Conservation (phyloP, 176 grass and related monocot species). For the Elymus sibiricus region DNA sequence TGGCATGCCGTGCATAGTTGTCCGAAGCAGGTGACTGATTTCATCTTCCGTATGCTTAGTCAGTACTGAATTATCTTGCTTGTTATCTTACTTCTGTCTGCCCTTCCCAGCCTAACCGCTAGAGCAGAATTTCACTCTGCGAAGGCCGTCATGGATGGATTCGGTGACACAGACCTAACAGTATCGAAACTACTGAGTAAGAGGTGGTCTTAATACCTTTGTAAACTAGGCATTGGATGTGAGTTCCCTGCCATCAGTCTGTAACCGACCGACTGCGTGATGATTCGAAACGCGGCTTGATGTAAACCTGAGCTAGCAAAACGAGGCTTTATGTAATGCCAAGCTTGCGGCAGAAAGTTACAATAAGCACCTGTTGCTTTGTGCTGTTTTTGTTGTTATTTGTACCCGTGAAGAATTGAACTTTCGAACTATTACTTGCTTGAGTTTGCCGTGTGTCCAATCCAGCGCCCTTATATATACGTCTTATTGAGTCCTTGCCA, state of each 20-base stretch:
- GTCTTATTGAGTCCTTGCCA: background rate
- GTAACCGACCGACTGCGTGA: background rate
- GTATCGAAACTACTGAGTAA: conserved; percentile 63
- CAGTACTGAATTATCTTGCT: background rate
- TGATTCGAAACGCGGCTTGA: background rate
- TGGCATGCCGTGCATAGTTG: too few relatives aligned
- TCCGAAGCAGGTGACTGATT: too few relatives aligned
- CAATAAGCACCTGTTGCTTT: background rate
- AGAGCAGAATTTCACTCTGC: conserved; percentile 79
- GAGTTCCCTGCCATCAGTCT: background rate
- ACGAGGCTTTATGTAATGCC: background rate
- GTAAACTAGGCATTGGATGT: background rate
- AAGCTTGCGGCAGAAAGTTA: background rate
- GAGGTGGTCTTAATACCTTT: conserved; percentile 33
- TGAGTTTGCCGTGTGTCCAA: background rate
- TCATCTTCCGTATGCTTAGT: too few relatives aligned
- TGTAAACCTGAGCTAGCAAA: background rate
- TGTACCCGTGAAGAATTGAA: background rate
- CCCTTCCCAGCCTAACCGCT: conserved; percentile 48
- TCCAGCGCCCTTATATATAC: background rate
- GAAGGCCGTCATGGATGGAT: conserved; percentile 78
- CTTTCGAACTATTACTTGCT: too few relatives aligned
- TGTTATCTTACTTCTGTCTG: background rate
- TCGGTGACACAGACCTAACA: conserved; percentile 65
- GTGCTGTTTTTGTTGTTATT: background rate